A percentile compares a stretch with the other conserved stretches of the same genome.
phyloP scores from a whole-genome alignment of 2,329 filamentous ascomycete genomes.

The Pseudogymnoascus sp. region DNA sequence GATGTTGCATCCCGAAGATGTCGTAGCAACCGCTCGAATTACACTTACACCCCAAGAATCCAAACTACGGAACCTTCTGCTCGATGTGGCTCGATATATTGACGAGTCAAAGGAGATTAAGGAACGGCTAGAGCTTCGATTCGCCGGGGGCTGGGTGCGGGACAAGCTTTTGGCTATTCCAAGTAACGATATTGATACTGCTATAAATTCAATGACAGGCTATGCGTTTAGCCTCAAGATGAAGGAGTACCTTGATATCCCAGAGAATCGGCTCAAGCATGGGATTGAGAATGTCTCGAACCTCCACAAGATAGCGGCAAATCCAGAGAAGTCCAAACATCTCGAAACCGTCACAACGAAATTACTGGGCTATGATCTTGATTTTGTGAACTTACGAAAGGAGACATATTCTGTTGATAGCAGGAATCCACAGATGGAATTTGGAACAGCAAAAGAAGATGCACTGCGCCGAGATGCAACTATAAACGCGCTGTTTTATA shows the following conservation, averaged over 20 bases:
- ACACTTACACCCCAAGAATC: slow-evolving; percentile 62
- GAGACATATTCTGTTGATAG: slow-evolving; percentile 87
- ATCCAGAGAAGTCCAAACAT: slow-evolving; percentile 95
- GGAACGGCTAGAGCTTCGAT: slow-evolving; percentile 59
- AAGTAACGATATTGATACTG: slow-evolving; percentile 77
- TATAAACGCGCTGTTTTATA: slow-evolving; percentile 94
- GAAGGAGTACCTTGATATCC: slow-evolving; percentile 57
- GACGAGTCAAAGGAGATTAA: slow-evolving; percentile 41
- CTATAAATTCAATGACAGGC: slow-evolving; percentile 80
- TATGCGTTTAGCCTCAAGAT: slow-evolving; percentile 64
- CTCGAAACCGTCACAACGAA: slow-evolving; percentile 83
- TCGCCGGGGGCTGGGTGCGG: slow-evolving; percentile 81
- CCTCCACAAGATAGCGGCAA: slow-evolving; percentile 81
- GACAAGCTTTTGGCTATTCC: slow-evolving; percentile 68
- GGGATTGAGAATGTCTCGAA: slow-evolving; percentile 57
- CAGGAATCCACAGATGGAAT: slow-evolving; percentile 85
- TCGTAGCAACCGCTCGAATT: slow-evolving; percentile 30
- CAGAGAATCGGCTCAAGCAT: slow-evolving; percentile 55
- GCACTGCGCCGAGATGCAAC: slow-evolving; percentile 84
- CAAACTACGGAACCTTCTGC: slow-evolving; percentile 65
- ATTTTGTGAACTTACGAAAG: slow-evolving; percentile 89
- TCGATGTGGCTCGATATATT: slow-evolving; percentile 72
- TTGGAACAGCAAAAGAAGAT: slow-evolving; percentile 86
- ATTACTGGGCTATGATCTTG: slow-evolving; percentile 79
- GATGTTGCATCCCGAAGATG: not conserved